These are phyloP conservation scores for Cladophialophora yegresii DNA, from an alignment of 2,329 filamentous ascomycete species.

Conservation along the genomic window DNA sequence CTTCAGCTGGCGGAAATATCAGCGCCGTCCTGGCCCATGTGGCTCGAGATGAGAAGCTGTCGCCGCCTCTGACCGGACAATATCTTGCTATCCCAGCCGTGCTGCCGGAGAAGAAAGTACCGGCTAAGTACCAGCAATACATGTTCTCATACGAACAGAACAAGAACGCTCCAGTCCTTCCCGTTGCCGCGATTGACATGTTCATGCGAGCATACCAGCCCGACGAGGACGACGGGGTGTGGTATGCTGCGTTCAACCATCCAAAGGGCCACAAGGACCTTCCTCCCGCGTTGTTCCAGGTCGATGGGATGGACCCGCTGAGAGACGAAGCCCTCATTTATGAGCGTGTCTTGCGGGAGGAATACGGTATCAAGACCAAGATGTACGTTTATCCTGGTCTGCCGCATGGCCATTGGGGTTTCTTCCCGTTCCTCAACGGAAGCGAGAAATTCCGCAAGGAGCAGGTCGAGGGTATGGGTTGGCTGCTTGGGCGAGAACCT, in stretches of 20 bases:
- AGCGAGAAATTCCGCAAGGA: slow-evolving; percentile 38
- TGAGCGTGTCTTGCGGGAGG: slow-evolving; percentile 34
- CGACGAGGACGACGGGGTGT: slow-evolving; percentile 30
- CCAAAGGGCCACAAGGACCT: slow-evolving; percentile 38
- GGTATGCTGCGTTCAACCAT: slow-evolving; percentile 30
- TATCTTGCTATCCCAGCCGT: slow-evolving; percentile 50
- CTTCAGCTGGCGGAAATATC: slow-evolving; percentile 49
- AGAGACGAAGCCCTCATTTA: slow-evolving; percentile 38
- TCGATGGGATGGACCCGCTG: slow-evolving; percentile 38
- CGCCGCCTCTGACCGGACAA: slow-evolving; percentile 51
- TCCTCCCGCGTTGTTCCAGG: slow-evolving; percentile 37
- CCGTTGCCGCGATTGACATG: slow-evolving; percentile 38
- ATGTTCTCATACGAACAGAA: slow-evolving; percentile 46
- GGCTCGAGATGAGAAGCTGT: slow-evolving; percentile 41
- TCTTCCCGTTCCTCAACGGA: slow-evolving; percentile 36
- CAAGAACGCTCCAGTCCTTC: slow-evolving; percentile 43
- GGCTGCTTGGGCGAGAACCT: slow-evolving; percentile 31
- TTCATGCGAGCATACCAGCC: slow-evolving; percentile 33
- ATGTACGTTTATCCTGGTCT: slow-evolving; percentile 41
- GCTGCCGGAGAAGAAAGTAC: slow-evolving; percentile 39
- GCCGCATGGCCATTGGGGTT: slow-evolving; percentile 41
- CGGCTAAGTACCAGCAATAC: slow-evolving; percentile 44
- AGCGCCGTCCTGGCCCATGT: slow-evolving; percentile 43
- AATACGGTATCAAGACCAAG: slow-evolving; percentile 38
- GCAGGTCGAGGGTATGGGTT: slow-evolving; percentile 33